Base-by-base conservation (phyloP, 208 protist species). In the Leishmania guyanensis region DNA sequence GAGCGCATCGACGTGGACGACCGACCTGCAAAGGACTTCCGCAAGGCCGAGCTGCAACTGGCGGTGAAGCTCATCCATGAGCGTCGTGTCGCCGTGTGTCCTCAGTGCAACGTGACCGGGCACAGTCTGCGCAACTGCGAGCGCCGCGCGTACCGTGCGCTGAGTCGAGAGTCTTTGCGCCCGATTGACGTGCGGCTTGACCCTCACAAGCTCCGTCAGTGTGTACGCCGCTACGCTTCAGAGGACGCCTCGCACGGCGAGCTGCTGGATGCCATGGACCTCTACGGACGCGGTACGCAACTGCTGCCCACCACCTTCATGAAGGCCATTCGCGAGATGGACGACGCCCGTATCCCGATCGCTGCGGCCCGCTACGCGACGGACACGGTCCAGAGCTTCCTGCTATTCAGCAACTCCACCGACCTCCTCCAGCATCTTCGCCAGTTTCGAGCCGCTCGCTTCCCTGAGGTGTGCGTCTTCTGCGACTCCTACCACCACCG, bases 381-480 rank as follows among this genome's bases (percentile, higher is more conserved):
- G n/a, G 91, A 93, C 70, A 91, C 92, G 20, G 91, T 97, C 29
- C 92, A 90, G 64, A 87, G 88, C 76, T 97, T 97, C 68, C 88
- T 97, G 16, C 87, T 96, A 20, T 90, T 86, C 81, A 92, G 94
- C 77, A 88, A 90, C 80, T 92, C 90, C 6, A 92, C 83, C 22
- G 91, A 96, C 83, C 81, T 96, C 36, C 87, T 97, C 9, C 85
- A 84, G 82, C 92, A 96, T 82, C 86, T 97, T 9, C 75, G 75
- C 36, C 90, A 91, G 53, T 81, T 96, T 54, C 88, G 86, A 43
- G 89, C 91, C 64, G 83, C 84, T 33, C 82, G 77, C 68, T 97
- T 97, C 85, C 94, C 94, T 0, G 90, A 97, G 50, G 91, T 97
- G 53, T 97, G 94, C 69, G 73, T 97, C 50, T 95, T 94, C 85